These are phyloP conservation scores for Penicillium paxilli DNA, from an alignment of 495 filamentous ascomycete species.

Conservation along the genomic window DNA sequence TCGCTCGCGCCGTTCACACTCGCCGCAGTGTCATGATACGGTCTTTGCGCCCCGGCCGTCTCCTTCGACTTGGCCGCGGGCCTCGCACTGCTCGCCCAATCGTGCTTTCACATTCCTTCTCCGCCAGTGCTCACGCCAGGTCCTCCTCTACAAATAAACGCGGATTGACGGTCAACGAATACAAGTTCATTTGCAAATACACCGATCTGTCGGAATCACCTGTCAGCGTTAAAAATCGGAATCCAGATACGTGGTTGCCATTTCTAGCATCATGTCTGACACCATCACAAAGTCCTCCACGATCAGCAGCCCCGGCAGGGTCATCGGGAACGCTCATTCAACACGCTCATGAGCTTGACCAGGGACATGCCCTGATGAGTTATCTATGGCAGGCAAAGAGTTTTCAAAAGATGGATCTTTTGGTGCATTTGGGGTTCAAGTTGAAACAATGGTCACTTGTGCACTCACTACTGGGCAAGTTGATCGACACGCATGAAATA, in stretches of 20 bases:
- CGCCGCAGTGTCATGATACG: slow-evolving; percentile 47
- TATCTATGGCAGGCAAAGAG: slow-evolving; percentile 28
- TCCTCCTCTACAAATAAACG: not conserved
- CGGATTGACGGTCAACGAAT: slow-evolving; percentile 7
- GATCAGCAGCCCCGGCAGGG: slow-evolving; percentile 8
- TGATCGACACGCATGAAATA: slow-evolving; percentile 38
- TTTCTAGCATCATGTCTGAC: slow-evolving; percentile 46
- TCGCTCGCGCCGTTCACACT: slow-evolving; percentile 29
- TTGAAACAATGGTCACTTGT: slow-evolving; percentile 46
- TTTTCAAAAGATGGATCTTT: slow-evolving; percentile 29
- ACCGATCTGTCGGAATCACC: slow-evolving; percentile 11
- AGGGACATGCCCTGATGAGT: slow-evolving; percentile 22
- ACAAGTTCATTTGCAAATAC: slow-evolving; percentile 13
- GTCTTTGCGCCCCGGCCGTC: slow-evolving; percentile 38
- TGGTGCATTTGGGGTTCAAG: slow-evolving; percentile 45
- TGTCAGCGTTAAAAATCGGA: slow-evolving; percentile 6
- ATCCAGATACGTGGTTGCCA: slow-evolving; percentile 40
- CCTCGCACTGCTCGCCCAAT: slow-evolving; percentile 8
- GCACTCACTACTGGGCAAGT: slow-evolving; percentile 33
- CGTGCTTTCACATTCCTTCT: slow-evolving; percentile 7
- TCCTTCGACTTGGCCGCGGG: slow-evolving; percentile 37
- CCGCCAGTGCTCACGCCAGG: slow-evolving; percentile 7
- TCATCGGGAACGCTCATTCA: slow-evolving; percentile 10
- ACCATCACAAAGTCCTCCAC: slow-evolving; percentile 20
- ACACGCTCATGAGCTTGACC: slow-evolving; percentile 17